Evolutionary conservation across 257 asterid genomes (phyloP).

Genomic region (Oldenlandia corymbosa): DNA sequence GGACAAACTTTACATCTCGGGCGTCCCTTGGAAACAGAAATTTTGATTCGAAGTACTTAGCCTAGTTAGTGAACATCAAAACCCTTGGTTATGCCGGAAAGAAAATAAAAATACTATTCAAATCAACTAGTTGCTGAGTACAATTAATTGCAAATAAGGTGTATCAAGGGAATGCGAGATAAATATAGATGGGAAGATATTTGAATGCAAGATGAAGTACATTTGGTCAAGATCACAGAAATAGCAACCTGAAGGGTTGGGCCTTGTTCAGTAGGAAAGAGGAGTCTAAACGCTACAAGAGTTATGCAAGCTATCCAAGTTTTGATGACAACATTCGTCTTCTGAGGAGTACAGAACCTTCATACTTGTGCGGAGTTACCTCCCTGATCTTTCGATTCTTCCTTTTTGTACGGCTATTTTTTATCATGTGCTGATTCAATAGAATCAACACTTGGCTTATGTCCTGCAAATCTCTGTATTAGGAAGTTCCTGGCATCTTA

Average conservation of each 20-base stretch:
- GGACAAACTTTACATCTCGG: too few species aligned
- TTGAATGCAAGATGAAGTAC: conserved; percentile 69
- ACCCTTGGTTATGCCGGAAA: too few species aligned
- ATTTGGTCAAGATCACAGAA: conserved; percentile 63
- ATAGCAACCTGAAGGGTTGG: conserved; percentile 92
- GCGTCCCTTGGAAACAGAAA: too few species aligned
- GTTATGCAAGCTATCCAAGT: conserved; percentile 64
- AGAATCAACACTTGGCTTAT: conserved; percentile 87
- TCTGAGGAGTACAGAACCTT: conserved; percentile 82
- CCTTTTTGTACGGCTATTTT: conserved; percentile 89
- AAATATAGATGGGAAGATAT: too few species aligned
- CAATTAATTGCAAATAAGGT: too few species aligned
- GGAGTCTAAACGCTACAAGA: conserved; percentile 77
- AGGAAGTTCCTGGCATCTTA: conserved; percentile 84
- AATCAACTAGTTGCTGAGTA: too few species aligned
- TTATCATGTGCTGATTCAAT: conserved; percentile 94
- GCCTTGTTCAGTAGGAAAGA: conserved; percentile 97
- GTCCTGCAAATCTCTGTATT: conserved; percentile 67
- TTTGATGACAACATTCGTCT: conserved; percentile 52
- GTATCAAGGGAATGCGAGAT: too few species aligned
- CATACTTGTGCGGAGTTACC: conserved; percentile 60
- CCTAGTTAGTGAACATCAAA: too few species aligned
- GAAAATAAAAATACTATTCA: too few species aligned
- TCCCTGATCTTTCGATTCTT: conserved; percentile 88
- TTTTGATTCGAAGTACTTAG: too few species aligned